Conservation (phyloP, 257 asterid species). For the Solanum ahanhuiri region DNA sequence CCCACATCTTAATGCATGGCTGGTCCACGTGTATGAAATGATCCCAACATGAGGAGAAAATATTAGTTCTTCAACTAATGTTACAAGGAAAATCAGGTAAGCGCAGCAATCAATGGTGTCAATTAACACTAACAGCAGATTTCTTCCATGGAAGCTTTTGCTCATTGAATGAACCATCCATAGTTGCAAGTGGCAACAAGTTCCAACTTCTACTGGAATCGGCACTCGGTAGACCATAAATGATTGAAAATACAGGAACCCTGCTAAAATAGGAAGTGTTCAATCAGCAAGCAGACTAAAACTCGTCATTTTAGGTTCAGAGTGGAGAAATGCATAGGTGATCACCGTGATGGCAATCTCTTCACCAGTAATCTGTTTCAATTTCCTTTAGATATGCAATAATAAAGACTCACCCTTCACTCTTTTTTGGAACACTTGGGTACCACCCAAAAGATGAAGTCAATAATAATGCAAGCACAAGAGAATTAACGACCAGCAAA, state of each 20-base stretch:
- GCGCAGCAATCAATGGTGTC: background rate
- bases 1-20: background rate
- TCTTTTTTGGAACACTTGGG: background rate
- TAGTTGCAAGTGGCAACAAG: background rate
- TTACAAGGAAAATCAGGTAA: background rate
- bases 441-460: background rate
- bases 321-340: background rate
- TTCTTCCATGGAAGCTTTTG: background rate
- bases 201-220: background rate
- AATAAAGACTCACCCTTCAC: background rate
- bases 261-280: background rate
- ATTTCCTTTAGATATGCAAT: background rate
- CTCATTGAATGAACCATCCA: constrained; percentile 1
- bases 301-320: background rate
- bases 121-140: background rate
- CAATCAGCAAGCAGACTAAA: background rate
- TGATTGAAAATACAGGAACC: background rate
- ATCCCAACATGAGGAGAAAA: background rate
- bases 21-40: background rate
- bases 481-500: background rate
- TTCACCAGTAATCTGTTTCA: background rate
- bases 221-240: background rate
- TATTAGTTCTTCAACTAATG: background rate
- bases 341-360: background rate
- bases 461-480: background rate